These are phyloP conservation scores for Penicillium sp. DNA, from an alignment of 2,329 filamentous ascomycete species.

Conservation along the genomic window DNA sequence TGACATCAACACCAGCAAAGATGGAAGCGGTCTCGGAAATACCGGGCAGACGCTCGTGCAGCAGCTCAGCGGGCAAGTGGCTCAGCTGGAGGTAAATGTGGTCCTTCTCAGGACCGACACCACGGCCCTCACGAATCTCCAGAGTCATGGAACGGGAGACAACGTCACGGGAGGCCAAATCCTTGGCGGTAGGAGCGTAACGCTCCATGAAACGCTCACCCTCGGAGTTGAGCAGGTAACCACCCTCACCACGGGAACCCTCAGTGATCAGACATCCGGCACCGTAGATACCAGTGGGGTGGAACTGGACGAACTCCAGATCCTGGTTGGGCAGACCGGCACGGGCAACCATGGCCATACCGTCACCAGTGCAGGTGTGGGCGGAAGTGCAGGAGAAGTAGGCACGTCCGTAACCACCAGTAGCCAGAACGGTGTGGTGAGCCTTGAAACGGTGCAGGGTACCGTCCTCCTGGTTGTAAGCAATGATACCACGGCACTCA, in stretches of 20 bases:
- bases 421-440: conserved; percentile 95
- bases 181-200: conserved; percentile 96
- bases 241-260: conserved; percentile 95
- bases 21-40: conserved; percentile 98
- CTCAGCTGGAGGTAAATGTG: conserved; percentile 98
- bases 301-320: conserved; percentile 99
- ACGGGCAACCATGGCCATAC: conserved; percentile 98
- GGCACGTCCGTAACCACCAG: conserved; percentile 93
- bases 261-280: conserved; percentile 97
- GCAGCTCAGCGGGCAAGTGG: conserved; percentile 86
- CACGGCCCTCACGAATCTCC: conserved; percentile 95
- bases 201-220: conserved; percentile 99
- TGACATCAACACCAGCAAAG: conserved; percentile 94
- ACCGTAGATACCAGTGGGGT: conserved; percentile 98
- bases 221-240: conserved; percentile 95
- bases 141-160: conserved; percentile 97
- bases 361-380: conserved; percentile 97
- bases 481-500: conserved; percentile 92
- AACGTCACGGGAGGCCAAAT: conserved; percentile 93
- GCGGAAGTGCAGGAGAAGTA: conserved; percentile 99
- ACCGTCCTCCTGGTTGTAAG: conserved; percentile 98
- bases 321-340: conserved; percentile 98
- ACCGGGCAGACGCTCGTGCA: conserved; percentile 94
- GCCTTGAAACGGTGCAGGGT: conserved; percentile 96
- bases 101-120: conserved; percentile 95